These are phyloP conservation scores for Leptomonas pyrrhocoris DNA, from an alignment of 208 protist genomes.

Conservation along the genomic window DNA sequence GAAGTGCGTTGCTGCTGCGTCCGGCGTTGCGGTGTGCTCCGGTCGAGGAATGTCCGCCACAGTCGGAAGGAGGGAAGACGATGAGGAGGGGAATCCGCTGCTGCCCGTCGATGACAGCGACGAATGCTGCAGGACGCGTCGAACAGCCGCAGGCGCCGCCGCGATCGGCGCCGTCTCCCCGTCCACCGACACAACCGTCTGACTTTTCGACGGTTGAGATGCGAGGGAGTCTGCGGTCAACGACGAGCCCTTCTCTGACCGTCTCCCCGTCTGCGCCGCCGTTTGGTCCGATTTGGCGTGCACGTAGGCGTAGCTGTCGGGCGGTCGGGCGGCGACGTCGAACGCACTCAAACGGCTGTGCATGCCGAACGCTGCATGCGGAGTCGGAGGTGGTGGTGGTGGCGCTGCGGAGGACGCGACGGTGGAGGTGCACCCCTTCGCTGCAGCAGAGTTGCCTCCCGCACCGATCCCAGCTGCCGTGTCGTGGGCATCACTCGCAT, in stretches of 20 bases:
- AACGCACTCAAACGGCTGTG: not conserved
- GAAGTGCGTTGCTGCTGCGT: too few species aligned
- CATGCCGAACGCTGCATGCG: not conserved
- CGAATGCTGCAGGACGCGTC: conserved; percentile 16
- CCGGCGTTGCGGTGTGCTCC: too few species aligned
- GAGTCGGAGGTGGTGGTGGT: not conserved
- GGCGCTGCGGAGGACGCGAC: not conserved
- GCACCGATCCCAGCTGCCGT: too few species aligned
- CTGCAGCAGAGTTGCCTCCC: too few species aligned
- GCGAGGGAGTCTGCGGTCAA: not conserved
- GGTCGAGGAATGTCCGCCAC: too few species aligned
- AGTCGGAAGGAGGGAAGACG: too few species aligned
- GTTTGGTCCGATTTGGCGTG: not conserved
- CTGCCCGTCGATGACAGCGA: not conserved
- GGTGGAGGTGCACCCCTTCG: too few species aligned
- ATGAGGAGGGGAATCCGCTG: not conserved
- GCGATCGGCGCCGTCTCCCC: conserved; percentile 12
- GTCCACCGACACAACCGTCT: conserved; percentile 14
- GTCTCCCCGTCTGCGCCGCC: not conserved
- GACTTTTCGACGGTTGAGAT: not conserved
- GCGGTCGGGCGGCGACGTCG: not conserved
- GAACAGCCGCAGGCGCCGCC: conserved; percentile 16
- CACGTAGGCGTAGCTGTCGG: conserved; percentile 25
- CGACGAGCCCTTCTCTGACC: not conserved
- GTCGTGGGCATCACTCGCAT: too few species aligned